Conservation (phyloP, 495 filamentous ascomycete genomes). For the Lasiosphaeris hirsuta region DNA sequence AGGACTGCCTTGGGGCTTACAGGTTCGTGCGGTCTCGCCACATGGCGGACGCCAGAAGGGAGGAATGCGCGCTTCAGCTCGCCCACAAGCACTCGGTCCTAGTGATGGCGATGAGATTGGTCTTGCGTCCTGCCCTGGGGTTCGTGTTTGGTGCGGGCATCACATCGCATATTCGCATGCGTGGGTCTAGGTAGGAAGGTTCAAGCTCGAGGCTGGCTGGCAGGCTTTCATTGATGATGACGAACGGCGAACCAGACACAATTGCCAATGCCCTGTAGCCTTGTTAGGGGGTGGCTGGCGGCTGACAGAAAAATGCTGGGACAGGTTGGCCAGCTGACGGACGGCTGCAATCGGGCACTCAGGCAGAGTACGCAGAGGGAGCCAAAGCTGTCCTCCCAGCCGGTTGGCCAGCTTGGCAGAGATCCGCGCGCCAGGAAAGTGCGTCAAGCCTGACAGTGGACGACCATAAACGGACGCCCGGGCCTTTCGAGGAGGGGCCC, state of each 20-base stretch:
- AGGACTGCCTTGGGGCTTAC: constrained; percentile 45
- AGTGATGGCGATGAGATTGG: constrained; percentile 1
- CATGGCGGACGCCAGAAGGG: constrained; percentile 62
- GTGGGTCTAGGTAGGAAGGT: constrained; percentile 3
- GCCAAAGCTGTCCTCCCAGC: not conserved
- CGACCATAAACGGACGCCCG: constrained; percentile 1
- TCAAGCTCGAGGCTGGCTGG: not conserved
- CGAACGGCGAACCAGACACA: constrained; percentile 3
- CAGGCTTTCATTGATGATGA: constrained; percentile 12
- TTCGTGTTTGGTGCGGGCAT: constrained; percentile 21
- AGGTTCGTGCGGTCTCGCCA: constrained; percentile 99
- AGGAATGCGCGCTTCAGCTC: constrained; percentile 36
- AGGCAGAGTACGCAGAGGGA: too few relatives aligned
- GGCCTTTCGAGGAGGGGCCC: not conserved
- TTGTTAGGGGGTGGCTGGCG: not conserved
- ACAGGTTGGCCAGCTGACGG: constrained; percentile 3
- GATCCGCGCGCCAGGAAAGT: constrained; percentile 8
- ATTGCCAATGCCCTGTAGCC: not conserved
- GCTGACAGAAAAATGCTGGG: not conserved
- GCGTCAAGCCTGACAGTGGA: constrained; percentile 8
- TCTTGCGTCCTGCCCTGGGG: constrained; percentile 7
- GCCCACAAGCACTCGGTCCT: constrained; percentile 11
- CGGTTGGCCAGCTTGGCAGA: constrained; percentile 5
- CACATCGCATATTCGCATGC: constrained; percentile 31
- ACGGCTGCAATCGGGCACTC: too few relatives aligned